Conservation (phyloP, 352 stramenopile species). For the Phytophthora gonapodyides region DNA sequence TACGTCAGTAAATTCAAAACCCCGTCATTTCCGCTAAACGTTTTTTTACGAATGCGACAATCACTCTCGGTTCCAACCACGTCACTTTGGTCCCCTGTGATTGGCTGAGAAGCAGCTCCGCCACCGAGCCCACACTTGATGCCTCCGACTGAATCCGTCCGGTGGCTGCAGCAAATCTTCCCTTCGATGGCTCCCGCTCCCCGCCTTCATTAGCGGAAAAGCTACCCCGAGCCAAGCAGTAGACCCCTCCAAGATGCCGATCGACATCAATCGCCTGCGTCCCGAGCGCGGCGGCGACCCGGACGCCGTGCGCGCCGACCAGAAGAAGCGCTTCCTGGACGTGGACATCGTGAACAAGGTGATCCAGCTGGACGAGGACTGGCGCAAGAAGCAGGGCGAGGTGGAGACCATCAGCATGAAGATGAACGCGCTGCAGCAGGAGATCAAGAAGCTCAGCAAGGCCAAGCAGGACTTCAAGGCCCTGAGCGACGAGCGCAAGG, state of each 20-base stretch:
- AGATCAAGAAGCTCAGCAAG: slow-evolving; percentile 91
- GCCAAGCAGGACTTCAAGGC: slow-evolving; percentile 88
- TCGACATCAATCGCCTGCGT: slow-evolving; percentile 98
- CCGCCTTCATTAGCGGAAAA: slow-evolving; percentile 35
- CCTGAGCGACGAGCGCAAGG: slow-evolving; percentile 82
- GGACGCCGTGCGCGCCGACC: slow-evolving; percentile 93
- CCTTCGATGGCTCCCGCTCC: slow-evolving; percentile 28
- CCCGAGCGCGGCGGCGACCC: slow-evolving; percentile 96
- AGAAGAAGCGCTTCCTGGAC: slow-evolving; percentile 94
- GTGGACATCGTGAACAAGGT: slow-evolving; percentile 96
- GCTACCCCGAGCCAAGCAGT: slow-evolving; percentile 28
- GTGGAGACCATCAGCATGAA: slow-evolving; percentile 88
- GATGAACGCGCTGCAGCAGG: slow-evolving; percentile 82
- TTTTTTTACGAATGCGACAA: slow-evolving; percentile 6
- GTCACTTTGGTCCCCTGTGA: slow-evolving; percentile 3
- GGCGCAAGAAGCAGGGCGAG: slow-evolving; percentile 87
- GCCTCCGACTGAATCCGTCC: background rate
- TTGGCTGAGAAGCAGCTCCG: slow-evolving; percentile 2
- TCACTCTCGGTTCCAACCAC: slow-evolving; percentile 8
- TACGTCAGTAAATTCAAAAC: background rate
- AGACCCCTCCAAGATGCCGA: slow-evolving; percentile 87
- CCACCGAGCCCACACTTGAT: slow-evolving; percentile 1
- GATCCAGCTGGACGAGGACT: slow-evolving; percentile 92
- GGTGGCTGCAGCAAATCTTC: slow-evolving; percentile 25
- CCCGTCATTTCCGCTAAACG: background rate